Evolutionary conservation across 2,329 filamentous ascomycete genomes (phyloP).

Genomic region (Beauveria sp.): DNA sequence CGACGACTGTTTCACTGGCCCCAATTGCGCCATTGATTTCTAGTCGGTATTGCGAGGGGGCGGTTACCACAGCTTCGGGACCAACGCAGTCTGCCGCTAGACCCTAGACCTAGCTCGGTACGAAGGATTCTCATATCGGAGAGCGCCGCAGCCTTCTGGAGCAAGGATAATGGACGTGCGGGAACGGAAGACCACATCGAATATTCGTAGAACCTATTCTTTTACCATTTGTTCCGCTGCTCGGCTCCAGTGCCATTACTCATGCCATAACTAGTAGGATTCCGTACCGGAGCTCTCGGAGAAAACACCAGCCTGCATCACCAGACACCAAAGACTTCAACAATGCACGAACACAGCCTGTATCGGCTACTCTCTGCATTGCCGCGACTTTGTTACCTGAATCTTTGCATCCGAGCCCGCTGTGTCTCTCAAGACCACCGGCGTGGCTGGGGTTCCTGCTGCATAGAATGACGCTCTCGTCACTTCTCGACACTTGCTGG

Average conservation of each 20-base stretch:
- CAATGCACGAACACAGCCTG: neutral
- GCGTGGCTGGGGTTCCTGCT: neutral
- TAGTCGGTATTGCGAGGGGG: neutral
- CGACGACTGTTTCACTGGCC: neutral
- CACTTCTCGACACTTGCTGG: neutral
- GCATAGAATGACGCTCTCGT: neutral
- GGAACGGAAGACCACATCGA: no score
- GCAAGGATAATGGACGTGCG: no score
- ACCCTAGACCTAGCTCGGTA: neutral
- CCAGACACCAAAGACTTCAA: neutral
- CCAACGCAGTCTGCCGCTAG: neutral
- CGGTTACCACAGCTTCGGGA: neutral
- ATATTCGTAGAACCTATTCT: no score
- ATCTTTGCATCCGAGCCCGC: neutral
- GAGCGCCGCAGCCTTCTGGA: neutral
- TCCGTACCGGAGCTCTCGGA: no score
- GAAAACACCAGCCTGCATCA: no score
- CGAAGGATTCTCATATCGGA: neutral
- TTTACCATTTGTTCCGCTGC: neutral
- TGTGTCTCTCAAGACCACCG: conserved; percentile 1
- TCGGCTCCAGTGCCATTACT: no score
- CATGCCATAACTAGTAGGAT: no score
- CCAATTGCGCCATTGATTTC: neutral
- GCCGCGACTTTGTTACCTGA: neutral
- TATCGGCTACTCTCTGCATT: neutral